Percentiles rank a stretch among this genome's conserved stretches.
Evolutionary conservation across 306 rosid species (phyloP).

Genomic region (Calophaca sinica): DNA sequence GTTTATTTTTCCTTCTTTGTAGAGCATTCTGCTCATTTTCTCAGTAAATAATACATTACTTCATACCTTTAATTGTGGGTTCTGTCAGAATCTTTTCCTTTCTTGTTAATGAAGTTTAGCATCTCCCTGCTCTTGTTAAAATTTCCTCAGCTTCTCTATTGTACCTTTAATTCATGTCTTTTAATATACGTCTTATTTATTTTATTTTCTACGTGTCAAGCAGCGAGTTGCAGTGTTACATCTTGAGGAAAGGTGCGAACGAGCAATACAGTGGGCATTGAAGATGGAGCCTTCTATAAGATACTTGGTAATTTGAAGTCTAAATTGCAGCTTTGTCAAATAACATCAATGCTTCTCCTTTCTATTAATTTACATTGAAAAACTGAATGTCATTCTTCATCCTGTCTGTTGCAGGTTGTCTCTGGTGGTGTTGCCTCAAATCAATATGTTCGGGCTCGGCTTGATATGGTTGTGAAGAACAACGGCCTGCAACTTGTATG

Average conservation of each 20-base stretch:
- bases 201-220: constrained; percentile 17
- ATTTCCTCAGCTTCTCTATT: constrained; percentile 23
- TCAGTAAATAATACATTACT: too few relatives aligned
- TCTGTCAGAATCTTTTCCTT: neutral
- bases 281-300: constrained; percentile 90
- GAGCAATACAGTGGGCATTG: constrained; percentile 94
- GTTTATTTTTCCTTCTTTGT: too few relatives aligned
- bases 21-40: too few relatives aligned
- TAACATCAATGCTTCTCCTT: constrained; percentile 31
- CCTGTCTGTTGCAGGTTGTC: constrained; percentile 68
- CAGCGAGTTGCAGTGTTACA: constrained; percentile 92
- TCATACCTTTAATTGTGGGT: too few relatives aligned
- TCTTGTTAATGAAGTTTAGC: constrained; percentile 35
- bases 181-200: constrained; percentile 29
- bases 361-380: constrained; percentile 26
- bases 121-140: neutral
- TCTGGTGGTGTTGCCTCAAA: constrained; percentile 99
- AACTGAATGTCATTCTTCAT: constrained; percentile 36
- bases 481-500: constrained; percentile 76
- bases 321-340: constrained; percentile 18
- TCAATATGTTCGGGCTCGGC: constrained; percentile 78
- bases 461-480: constrained; percentile 73
- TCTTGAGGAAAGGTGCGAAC: constrained; percentile 93
- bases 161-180: neutral
- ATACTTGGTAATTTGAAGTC: constrained; percentile 67